Base-by-base conservation (phyloP, 1,284 basidiomycete genomes). In the Tylopilus sp. region DNA sequence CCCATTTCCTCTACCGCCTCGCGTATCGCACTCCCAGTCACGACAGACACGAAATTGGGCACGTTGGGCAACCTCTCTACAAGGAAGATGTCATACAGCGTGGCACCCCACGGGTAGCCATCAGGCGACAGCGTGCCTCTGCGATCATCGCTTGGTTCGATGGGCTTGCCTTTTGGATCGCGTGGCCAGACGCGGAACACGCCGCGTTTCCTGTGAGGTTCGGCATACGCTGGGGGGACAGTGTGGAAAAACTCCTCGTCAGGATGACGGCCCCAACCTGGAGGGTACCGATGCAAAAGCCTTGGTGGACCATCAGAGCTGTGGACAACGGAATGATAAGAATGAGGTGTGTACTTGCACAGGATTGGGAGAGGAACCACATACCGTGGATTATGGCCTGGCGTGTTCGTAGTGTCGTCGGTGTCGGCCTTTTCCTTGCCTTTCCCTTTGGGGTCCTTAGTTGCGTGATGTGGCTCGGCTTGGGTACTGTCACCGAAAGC, bases 61-160 rank as follows among this genome's bases (percentile, higher is more conserved):
- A 58, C 6, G 4, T 49, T 8, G 0, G 70, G 66, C 0, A 68
- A 10, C 11, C 66, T 65, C 2, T 41, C 11, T 8, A 70, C 62
- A 0, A 15, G 9, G 48, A 64, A 78, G 40, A 78, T 70, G 48
- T 78, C 75, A 41, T 67, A 71, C 1, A 76, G 55, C 2, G 73
- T 74, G 0, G 66, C 71, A 16, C 73, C 75, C 77, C 74, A 78
- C 7, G 61, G 59, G n/a, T 66, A 52, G 0, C 64, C 65, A 39
- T 74, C 74, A 0, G 63, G 55, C 0, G 69, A 60, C 29, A 52
- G 50, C 47, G 67, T 74, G 4, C 63, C 61, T 1, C 4, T 26
- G 9, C 10, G 3, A 0, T 11, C 1, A 0, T 36, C 39, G 3
- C 1, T 13, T 0, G 37, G 44, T 1, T n/a, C 0, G 25, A 60